These are phyloP conservation scores for Fusarium sp. DNA, from an alignment of 2,329 filamentous ascomycete species.

Conservation along the genomic window DNA sequence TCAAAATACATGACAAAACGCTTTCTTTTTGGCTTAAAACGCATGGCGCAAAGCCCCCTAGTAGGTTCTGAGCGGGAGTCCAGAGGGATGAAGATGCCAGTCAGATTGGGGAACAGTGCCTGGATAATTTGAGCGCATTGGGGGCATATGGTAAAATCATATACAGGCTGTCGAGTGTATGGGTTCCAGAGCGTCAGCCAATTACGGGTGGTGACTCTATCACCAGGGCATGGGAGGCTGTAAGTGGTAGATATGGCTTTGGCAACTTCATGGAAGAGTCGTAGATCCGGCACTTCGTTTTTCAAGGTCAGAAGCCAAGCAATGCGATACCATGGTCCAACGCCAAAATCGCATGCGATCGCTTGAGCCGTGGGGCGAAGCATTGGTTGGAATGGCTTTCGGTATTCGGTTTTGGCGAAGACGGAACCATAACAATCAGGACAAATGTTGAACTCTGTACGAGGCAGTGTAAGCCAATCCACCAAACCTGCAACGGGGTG, in stretches of 20 bases:
- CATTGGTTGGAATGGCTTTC: conserved; percentile 68
- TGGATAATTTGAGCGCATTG: conserved; percentile 78
- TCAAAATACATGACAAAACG: conserved; percentile 70
- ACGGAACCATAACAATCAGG: conserved; percentile 79
- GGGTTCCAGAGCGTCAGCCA: conserved; percentile 84
- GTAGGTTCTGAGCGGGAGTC: conserved; percentile 56
- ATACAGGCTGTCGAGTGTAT: conserved; percentile 68
- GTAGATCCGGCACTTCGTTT: conserved; percentile 70
- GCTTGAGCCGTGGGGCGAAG: conserved; percentile 65
- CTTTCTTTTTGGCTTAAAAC: conserved; percentile 61
- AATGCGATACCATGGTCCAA: conserved; percentile 80
- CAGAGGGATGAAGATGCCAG: conserved; percentile 69
- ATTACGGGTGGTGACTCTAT: conserved; percentile 62
- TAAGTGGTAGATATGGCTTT: conserved; percentile 61
- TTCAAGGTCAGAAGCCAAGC: conserved; percentile 85
- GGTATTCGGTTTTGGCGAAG: conserved; percentile 74
- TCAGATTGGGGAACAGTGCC: conserved; percentile 76
- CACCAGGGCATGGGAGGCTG: conserved; percentile 66
- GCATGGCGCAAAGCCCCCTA: conserved; percentile 74
- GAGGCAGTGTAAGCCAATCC: conserved; percentile 84
- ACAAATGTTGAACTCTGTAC: conserved; percentile 81
- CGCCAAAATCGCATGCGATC: conserved; percentile 81
- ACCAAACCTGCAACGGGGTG: conserved; percentile 68
- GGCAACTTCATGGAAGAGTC: conserved; percentile 75
- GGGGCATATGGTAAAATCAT: conserved; percentile 78